phyloP scores from a whole-genome alignment of 306 rosid genomes.

The Sicyos edulis region DNA sequence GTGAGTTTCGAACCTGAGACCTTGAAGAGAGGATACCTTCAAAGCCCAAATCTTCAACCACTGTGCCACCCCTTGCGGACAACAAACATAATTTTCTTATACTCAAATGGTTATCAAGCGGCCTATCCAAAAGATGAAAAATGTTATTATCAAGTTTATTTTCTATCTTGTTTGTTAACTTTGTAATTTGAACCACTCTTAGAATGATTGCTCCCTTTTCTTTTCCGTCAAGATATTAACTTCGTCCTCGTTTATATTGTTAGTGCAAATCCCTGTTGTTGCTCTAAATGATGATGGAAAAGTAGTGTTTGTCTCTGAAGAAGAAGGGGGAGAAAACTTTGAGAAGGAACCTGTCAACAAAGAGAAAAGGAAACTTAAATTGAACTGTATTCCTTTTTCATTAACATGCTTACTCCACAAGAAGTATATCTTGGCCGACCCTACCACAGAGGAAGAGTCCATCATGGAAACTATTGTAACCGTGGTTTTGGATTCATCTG shows the following conservation, averaged over 20 bases:
- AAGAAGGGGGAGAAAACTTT: slow-evolving; percentile 41
- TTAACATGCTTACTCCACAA: slow-evolving; percentile 78
- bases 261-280: slow-evolving; percentile 79
- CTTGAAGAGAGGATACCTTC: no score
- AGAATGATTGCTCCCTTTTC: background rate
- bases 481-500: slow-evolving; percentile 67
- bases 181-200: slow-evolving; percentile 14
- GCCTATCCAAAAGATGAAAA: background rate
- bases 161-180: background rate
- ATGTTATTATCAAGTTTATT: background rate
- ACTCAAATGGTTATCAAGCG: no score
- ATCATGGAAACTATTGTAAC: slow-evolving; percentile 73
- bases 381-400: slow-evolving; percentile 61
- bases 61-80: no score
- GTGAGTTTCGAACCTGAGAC: no score
- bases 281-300: slow-evolving; percentile 72
- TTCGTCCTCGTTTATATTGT: slow-evolving; percentile 17
- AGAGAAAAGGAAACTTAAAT: slow-evolving; percentile 64
- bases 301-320: slow-evolving; percentile 53
- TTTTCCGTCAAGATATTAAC: background rate
- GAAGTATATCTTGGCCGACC: slow-evolving; percentile 73
- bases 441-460: slow-evolving; percentile 87
- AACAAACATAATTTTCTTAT: no score
- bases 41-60: no score
- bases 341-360: slow-evolving; percentile 52